Evolutionary conservation across 164 flowering plant genomes (phyloP).

Genomic region (Platanus orientalis): DNA sequence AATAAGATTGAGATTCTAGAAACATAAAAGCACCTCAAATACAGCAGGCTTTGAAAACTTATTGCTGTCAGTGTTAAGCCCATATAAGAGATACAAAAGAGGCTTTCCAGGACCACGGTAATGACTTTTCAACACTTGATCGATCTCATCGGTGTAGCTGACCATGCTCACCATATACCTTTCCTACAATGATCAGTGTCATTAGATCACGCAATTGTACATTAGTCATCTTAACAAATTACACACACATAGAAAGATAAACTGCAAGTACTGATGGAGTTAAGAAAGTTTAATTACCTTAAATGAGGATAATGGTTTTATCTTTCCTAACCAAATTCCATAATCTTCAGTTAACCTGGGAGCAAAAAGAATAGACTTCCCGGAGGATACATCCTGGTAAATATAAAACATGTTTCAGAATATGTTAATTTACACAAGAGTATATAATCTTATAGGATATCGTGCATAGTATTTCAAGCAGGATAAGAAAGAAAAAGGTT

Average conservation of each 20-base stretch:
- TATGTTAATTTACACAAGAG: no score
- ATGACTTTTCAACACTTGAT: slow-evolving; percentile 6
- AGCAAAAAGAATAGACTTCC: slow-evolving; percentile 12
- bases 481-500: no score
- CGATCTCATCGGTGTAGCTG: slow-evolving; percentile 7
- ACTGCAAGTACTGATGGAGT: no score
- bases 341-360: slow-evolving; percentile 9
- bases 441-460: no score
- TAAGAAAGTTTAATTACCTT: slow-evolving; percentile 3
- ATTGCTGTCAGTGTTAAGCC: slow-evolving; percentile 8
- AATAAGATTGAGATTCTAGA: background rate
- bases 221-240: no score
- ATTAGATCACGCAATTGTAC: no score
- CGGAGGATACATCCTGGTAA: slow-evolving; percentile 7
- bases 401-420: background rate
- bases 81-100: slow-evolving; percentile 3
- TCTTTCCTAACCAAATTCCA: slow-evolving; percentile 9
- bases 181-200: slow-evolving; percentile 10
- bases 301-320: slow-evolving; percentile 11
- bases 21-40: slow-evolving; percentile 3
- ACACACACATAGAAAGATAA: no score
- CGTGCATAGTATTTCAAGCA: no score
- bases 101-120: slow-evolving; percentile 11
- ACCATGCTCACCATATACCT: slow-evolving; percentile 8
- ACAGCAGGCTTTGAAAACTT: slow-evolving; percentile 8